Conservation (phyloP, 208 protist species). For the Trypanosoma vivax region DNA sequence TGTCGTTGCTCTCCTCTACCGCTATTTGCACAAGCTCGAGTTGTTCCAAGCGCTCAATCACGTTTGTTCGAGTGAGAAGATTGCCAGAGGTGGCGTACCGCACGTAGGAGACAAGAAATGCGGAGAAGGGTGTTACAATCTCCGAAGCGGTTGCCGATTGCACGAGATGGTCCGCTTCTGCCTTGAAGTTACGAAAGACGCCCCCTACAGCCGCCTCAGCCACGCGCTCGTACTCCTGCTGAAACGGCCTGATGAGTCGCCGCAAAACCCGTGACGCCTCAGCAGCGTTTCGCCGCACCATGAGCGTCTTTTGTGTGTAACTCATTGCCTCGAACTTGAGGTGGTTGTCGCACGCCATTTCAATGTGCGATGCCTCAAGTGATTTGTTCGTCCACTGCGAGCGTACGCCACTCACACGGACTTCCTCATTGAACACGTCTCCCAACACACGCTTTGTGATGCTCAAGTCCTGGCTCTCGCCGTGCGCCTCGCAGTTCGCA, state of each 20-base stretch:
- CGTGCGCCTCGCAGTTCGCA: slow-evolving; percentile 70
- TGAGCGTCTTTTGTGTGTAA: slow-evolving; percentile 69
- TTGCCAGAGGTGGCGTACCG: slow-evolving; percentile 55
- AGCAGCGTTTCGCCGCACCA: slow-evolving; percentile 62
- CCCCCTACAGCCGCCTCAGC: slow-evolving; percentile 56
- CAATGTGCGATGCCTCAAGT: slow-evolving; percentile 84
- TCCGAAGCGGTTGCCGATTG: slow-evolving; percentile 39
- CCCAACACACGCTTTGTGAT: slow-evolving; percentile 71
- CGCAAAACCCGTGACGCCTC: slow-evolving; percentile 61
- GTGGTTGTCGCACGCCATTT: slow-evolving; percentile 74
- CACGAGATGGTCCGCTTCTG: slow-evolving; percentile 62
- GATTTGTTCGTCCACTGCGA: slow-evolving; percentile 82
- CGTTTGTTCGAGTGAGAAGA: slow-evolving; percentile 56
- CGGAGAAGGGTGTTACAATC: slow-evolving; percentile 70
- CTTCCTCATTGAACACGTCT: slow-evolving; percentile 74
- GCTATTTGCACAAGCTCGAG: slow-evolving; percentile 52
- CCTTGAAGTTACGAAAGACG: slow-evolving; percentile 72
- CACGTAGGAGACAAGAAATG: slow-evolving; percentile 68
- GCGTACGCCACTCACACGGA: slow-evolving; percentile 78
- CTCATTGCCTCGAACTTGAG: slow-evolving; percentile 69
- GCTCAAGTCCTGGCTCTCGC: slow-evolving; percentile 69
- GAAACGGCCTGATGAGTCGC: slow-evolving; percentile 67
- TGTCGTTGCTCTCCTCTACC: slow-evolving; percentile 52
- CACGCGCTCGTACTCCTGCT: slow-evolving; percentile 67
- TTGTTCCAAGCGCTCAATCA: slow-evolving; percentile 53